Evolutionary conservation across 352 stramenopile genomes (phyloP).

Genomic region (Phytophthora macrochlamydospora): DNA sequence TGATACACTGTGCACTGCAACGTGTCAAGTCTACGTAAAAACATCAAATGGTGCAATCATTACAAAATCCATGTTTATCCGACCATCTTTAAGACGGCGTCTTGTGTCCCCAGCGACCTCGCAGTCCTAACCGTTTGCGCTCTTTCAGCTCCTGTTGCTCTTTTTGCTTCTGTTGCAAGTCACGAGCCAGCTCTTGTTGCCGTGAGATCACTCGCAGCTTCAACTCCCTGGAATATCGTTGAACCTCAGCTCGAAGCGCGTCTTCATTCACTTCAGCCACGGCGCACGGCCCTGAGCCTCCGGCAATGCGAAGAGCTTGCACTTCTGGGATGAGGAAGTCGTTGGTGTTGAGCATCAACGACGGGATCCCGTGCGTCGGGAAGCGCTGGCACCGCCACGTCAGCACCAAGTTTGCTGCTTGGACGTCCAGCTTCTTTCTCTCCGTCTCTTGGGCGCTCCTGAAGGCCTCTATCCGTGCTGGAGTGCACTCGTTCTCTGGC

Average conservation of each 20-base stretch:
- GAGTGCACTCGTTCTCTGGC: slow-evolving; percentile 11
- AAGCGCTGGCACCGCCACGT: slow-evolving; percentile 56
- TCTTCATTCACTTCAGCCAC: slow-evolving; percentile 40
- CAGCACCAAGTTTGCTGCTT: slow-evolving; percentile 35
- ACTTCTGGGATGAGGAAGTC: slow-evolving; percentile 48
- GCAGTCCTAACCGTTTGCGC: slow-evolving; percentile 37
- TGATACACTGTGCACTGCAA: too few species aligned
- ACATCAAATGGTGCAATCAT: too few species aligned
- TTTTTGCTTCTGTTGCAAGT: slow-evolving; percentile 35
- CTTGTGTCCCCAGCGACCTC: slow-evolving; percentile 13
- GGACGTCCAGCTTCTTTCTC: slow-evolving; percentile 16
- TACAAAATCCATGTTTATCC: too few species aligned
- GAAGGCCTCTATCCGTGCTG: slow-evolving; percentile 15
- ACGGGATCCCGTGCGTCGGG: slow-evolving; percentile 44
- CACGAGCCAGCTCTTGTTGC: slow-evolving; percentile 37
- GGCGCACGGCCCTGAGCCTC: slow-evolving; percentile 3
- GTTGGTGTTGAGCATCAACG: slow-evolving; percentile 41
- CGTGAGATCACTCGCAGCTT: slow-evolving; percentile 39
- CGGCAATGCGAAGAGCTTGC: slow-evolving; percentile 26
- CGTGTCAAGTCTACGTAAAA: too few species aligned
- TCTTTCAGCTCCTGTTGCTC: slow-evolving; percentile 50
- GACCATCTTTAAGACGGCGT: too few species aligned
- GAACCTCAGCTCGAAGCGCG: slow-evolving; percentile 45
- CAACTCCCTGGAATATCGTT: slow-evolving; percentile 47
- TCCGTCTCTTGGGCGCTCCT: slow-evolving; percentile 17